Evolutionary conservation across 139 green algal species (phyloP), one percentile per base, ranked within the genome.

Genomic region (Dunaliella primolecta): DNA sequence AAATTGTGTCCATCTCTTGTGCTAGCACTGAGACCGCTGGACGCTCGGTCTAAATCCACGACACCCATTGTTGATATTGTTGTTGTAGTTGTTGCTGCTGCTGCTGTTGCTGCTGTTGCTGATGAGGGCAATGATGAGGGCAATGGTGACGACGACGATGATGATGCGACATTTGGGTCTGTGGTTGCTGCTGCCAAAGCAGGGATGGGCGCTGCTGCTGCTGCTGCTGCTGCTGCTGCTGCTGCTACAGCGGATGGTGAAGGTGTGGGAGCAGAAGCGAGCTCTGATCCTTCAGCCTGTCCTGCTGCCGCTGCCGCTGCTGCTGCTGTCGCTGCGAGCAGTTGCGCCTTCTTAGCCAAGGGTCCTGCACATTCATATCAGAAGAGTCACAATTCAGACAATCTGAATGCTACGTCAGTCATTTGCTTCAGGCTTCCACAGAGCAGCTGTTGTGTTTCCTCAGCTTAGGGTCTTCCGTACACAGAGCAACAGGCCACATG

Each of bases 291-390:
- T n/a, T n/a, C n/a, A n/a, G n/a, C n/a, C n/a, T n/a, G n/a, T n/a
- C n/a, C n/a, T n/a, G n/a, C n/a, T 29, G 34, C 2, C 77, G 36
- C 27, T 20, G 36, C n/a, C n/a, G 36, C 36, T 23, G 0, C 27
- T 38, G 35, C 70, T 81, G 74, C 74, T 81, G 74, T 32, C 37
- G n/a, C 2, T 20, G 81, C 80, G n/a, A 64, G 46, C 46, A 64
- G 46, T 15, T 64, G 46, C 15, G 46, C 46, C 46, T 64, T 64
- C 46, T 15, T 64, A 15, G 46, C 46, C 46, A 64, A 25, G 46
- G 46, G 46, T 15, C 46, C 46, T 64, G 15, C 46, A 15, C 46
- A n/a, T n/a, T n/a, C n/a, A n/a, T n/a, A n/a, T n/a, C n/a, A n/a
- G n/a, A n/a, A n/a, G n/a, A n/a, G n/a, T n/a, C n/a, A n/a, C n/a